phyloP scores from a whole-genome alignment of 805 yeast species.

The Ogataea kodamae region DNA sequence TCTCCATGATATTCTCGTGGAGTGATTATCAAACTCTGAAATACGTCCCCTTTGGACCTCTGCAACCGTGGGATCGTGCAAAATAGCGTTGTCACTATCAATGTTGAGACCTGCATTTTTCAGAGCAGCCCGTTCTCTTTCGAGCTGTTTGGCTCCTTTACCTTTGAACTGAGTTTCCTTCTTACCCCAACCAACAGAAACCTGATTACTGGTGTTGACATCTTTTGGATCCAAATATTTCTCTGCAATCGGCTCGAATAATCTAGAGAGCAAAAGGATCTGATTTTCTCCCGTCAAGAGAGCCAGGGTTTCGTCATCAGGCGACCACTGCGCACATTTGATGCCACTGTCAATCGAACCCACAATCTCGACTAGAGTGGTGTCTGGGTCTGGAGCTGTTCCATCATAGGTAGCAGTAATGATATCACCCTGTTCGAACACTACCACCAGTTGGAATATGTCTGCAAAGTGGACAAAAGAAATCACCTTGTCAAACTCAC shows the following conservation, averaged over 20 bases:
- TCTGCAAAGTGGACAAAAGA: constrained; percentile 71
- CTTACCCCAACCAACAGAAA: constrained; percentile 98
- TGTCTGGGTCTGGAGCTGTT: constrained; percentile 41
- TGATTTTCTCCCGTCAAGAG: constrained; percentile 61
- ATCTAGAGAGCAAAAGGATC: constrained; percentile 64
- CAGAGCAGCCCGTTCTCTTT: constrained; percentile 55
- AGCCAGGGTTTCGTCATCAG: constrained; percentile 83
- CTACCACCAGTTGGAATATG: constrained; percentile 57
- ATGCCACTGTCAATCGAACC: constrained; percentile 82
- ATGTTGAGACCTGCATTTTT: constrained; percentile 66
- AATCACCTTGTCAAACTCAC: constrained; percentile 41
- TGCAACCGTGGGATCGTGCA: constrained; percentile 87
- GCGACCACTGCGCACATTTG: constrained; percentile 76
- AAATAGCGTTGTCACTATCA: constrained; percentile 48
- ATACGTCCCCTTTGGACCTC: constrained; percentile 66
- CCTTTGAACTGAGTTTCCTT: constrained; percentile 96
- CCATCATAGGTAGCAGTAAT: constrained; percentile 59
- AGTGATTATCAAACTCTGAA: constrained; percentile 50
- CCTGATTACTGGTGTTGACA: constrained; percentile 69
- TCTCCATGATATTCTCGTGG: constrained; percentile 76
- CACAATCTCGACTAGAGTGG: constrained; percentile 66
- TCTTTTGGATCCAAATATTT: constrained; percentile 56
- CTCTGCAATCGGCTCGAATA: constrained; percentile 78
- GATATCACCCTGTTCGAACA: constrained; percentile 75
- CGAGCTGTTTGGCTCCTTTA: constrained; percentile 78